phyloP scores from a whole-genome alignment of 495 filamentous ascomycete genomes.

The Aspergillus biplanus region DNA sequence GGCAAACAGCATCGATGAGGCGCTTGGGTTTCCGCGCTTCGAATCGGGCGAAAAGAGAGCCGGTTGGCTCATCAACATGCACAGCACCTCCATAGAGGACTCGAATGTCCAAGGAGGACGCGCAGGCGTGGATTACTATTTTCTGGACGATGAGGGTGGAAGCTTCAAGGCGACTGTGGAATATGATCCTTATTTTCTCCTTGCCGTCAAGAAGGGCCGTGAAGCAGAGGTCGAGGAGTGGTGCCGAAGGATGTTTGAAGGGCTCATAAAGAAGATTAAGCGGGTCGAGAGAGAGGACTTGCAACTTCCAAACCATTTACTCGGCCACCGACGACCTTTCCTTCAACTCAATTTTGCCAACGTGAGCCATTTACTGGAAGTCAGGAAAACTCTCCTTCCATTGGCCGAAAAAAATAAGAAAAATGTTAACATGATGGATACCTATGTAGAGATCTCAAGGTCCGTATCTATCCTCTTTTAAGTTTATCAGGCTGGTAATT shows the following conservation, averaged over 20 bases:
- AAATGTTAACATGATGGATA: conserved; percentile 93
- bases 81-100: conserved; percentile 85
- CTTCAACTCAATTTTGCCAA: conserved; percentile 86
- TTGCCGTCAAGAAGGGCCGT: conserved; percentile 84
- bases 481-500: not conserved
- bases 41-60: conserved; percentile 83
- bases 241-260: conserved; percentile 83
- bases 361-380: conserved; percentile 80
- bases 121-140: conserved; percentile 95
- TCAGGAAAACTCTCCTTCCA: conserved; percentile 80
- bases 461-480: conserved; percentile 42
- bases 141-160: conserved; percentile 88
- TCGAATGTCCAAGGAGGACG: conserved; percentile 78
- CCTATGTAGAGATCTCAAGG: conserved; percentile 95
- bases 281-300: conserved; percentile 91
- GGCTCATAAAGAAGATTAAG: conserved; percentile 75
- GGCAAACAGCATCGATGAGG: conserved; percentile 89
- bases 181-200: conserved; percentile 95
- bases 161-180: conserved; percentile 97
- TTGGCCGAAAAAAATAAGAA: conserved; percentile 97
- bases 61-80: conserved; percentile 96
- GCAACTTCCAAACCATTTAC: conserved; percentile 92
- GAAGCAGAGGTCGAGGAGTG: conserved; percentile 97
- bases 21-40: conserved; percentile 89
- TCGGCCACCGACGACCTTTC: conserved; percentile 87